These are phyloP conservation scores for Buxus sempervirens DNA, from an alignment of 164 flowering plant genomes.

Conservation along the genomic window DNA sequence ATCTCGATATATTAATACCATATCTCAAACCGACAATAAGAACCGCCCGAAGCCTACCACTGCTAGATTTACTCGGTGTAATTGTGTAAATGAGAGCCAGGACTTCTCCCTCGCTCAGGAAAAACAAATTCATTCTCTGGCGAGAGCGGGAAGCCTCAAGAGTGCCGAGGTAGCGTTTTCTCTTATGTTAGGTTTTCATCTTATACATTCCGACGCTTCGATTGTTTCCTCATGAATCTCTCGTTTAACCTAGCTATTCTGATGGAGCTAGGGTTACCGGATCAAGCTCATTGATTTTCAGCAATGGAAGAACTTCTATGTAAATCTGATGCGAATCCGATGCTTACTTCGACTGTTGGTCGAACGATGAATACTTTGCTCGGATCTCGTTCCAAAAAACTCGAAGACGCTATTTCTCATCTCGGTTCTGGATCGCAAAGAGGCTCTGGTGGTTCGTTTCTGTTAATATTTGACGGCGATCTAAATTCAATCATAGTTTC, in stretches of 20 bases:
- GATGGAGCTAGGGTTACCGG: conserved; percentile 1
- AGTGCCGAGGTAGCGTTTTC: too few species aligned
- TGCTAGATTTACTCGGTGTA: too few species aligned
- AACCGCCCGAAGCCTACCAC: too few species aligned
- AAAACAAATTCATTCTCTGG: too few species aligned
- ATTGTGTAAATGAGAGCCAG: too few species aligned
- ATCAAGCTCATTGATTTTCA: neutral
- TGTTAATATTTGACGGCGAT: neutral
- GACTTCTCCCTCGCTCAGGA: too few species aligned
- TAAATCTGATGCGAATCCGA: conserved; percentile 30
- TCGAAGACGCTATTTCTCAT: conserved; percentile 48
- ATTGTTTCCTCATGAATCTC: too few species aligned
- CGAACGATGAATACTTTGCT: conserved; percentile 53
- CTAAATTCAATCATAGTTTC: neutral
- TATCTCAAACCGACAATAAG: too few species aligned
- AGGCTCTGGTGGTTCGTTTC: conserved; percentile 27
- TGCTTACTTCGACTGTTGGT: conserved; percentile 46
- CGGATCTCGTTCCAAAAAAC: conserved; percentile 49
- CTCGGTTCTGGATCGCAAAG: conserved; percentile 29
- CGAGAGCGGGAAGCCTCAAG: too few species aligned
- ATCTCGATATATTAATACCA: too few species aligned
- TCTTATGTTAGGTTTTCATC: too few species aligned
- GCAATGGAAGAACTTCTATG: conserved; percentile 25
- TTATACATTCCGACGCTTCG: too few species aligned
- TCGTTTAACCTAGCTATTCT: neutral